These are phyloP conservation scores for Pseudogymnoascus sp. DNA, from an alignment of 2,329 filamentous ascomycete genomes.

Conservation along the genomic window DNA sequence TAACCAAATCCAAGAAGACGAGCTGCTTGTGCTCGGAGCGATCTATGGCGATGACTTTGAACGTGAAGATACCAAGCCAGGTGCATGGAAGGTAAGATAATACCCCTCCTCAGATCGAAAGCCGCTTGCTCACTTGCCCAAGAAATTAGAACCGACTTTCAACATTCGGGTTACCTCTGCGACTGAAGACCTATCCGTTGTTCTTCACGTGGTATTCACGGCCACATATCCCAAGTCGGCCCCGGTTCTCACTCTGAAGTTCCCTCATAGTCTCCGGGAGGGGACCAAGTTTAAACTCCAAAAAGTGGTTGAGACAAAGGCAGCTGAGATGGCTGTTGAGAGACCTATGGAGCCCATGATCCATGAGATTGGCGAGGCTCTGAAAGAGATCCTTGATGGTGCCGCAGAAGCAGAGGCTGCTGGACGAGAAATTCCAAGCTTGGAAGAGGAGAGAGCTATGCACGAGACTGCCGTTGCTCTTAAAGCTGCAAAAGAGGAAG, in stretches of 20 bases:
- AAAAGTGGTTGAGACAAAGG: slow-evolving; percentile 51
- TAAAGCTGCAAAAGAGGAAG: slow-evolving; percentile 42
- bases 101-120: slow-evolving; percentile 13
- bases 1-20: slow-evolving; percentile 76
- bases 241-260: slow-evolving; percentile 62
- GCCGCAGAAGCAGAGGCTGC: slow-evolving; percentile 69
- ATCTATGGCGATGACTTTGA: slow-evolving; percentile 88
- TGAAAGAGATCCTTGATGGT: slow-evolving; percentile 70
- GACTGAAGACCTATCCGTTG: slow-evolving; percentile 61
- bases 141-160: slow-evolving; percentile 77
- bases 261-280: slow-evolving; percentile 55
- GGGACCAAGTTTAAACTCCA: slow-evolving; percentile 63
- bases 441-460: slow-evolving; percentile 79
- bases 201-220: slow-evolving; percentile 71
- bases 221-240: slow-evolving; percentile 84
- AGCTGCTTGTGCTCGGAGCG: slow-evolving; percentile 74
- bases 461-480: slow-evolving; percentile 66
- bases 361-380: slow-evolving; percentile 39
- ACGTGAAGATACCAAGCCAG: slow-evolving; percentile 54
- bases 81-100: slow-evolving; percentile 72
- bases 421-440: slow-evolving; percentile 68
- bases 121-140: slow-evolving; percentile 12
- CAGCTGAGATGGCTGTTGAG: slow-evolving; percentile 41
- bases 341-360: slow-evolving; percentile 39
- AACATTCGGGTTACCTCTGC: slow-evolving; percentile 68